Evolutionary conservation across 2,329 filamentous ascomycete species (phyloP).

Genomic region (Xylaria sp.): DNA sequence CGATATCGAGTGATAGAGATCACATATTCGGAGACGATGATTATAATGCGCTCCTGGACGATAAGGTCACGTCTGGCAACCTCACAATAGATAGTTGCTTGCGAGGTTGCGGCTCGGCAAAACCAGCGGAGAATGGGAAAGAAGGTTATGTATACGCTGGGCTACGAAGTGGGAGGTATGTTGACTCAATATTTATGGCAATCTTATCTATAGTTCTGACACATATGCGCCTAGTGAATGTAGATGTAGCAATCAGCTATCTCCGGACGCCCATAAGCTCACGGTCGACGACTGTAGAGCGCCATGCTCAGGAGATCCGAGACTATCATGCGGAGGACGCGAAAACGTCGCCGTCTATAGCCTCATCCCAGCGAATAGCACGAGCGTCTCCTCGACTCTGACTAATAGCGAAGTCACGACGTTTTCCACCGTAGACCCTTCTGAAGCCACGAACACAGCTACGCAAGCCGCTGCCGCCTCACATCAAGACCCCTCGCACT

Average conservation of each 20-base stretch:
- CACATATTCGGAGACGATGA: slow-evolving; percentile 42
- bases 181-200: neutral
- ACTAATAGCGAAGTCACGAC: neutral
- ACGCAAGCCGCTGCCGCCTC: slow-evolving; percentile 7
- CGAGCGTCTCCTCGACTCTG: neutral
- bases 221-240: slow-evolving; percentile 39
- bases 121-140: slow-evolving; percentile 16
- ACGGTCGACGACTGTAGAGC: slow-evolving; percentile 40
- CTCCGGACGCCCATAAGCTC: slow-evolving; percentile 36
- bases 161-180: slow-evolving; percentile 45
- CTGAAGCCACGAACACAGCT: neutral
- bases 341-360: slow-evolving; percentile 43
- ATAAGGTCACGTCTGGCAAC: slow-evolving; percentile 34
- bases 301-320: slow-evolving; percentile 42
- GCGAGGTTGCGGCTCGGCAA: slow-evolving; percentile 37
- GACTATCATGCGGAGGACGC: slow-evolving; percentile 43
- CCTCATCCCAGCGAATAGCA: slow-evolving; percentile 19
- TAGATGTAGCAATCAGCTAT: slow-evolving; percentile 42
- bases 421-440: neutral
- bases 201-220: slow-evolving; percentile 7
- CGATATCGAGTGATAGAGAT: slow-evolving; percentile 29
- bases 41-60: slow-evolving; percentile 32
- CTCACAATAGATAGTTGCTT: slow-evolving; percentile 43
- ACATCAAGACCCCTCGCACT: slow-evolving; percentile 2
- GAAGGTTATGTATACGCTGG: slow-evolving; percentile 40